phyloP scores from a whole-genome alignment of 257 asterid genomes.

The Solanum raphanifolium region DNA sequence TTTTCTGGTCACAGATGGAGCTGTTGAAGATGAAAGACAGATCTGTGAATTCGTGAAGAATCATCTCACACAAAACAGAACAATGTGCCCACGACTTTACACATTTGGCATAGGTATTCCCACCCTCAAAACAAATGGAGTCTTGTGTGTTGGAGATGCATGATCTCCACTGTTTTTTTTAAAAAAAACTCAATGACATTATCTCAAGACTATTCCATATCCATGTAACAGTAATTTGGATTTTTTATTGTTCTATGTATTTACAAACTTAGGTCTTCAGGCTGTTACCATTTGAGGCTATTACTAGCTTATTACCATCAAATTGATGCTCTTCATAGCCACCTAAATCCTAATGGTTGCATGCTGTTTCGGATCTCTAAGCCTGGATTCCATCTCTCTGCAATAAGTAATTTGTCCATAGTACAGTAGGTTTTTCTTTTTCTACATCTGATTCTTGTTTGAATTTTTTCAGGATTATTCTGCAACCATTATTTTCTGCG shows the following conservation, averaged over 20 bases:
- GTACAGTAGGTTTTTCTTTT: neutral
- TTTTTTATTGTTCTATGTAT: neutral
- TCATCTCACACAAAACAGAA: conserved; percentile 28
- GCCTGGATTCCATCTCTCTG: neutral
- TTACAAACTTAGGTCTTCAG: neutral
- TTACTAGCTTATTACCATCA: neutral
- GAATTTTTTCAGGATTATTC: conserved; percentile 40
- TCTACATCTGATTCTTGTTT: neutral
- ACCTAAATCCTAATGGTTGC: neutral
- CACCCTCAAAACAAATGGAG: neutral
- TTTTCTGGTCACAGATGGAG: conserved; percentile 83
- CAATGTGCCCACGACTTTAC: conserved; percentile 58
- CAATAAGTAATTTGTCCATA: neutral
- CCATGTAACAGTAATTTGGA: neutral
- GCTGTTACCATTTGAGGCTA: neutral
- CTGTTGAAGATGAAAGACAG: conserved; percentile 79
- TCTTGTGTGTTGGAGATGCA: neutral
- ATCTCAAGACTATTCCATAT: neutral
- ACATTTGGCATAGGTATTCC: conserved; percentile 79
- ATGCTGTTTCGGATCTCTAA: neutral
- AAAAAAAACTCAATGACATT: neutral
- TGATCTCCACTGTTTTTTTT: neutral
- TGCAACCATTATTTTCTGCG: conserved; percentile 92
- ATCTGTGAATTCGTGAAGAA: conserved; percentile 58
- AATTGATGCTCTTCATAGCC: neutral